phyloP scores from a whole-genome alignment of 1,139 yeast species.

The Ashbya aceris region DNA sequence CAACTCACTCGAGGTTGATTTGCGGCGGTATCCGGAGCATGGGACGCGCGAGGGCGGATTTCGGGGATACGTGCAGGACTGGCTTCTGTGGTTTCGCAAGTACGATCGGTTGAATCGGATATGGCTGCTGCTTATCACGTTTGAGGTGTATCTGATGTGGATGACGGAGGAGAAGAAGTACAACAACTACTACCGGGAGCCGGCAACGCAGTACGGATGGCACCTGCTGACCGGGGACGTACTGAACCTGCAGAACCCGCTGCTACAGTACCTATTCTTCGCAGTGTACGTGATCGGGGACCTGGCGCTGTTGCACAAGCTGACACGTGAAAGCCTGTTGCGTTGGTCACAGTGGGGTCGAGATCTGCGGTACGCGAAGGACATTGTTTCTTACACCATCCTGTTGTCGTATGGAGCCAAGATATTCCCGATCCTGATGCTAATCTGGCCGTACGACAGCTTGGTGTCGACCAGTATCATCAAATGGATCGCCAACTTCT shows the following conservation, averaged over 20 bases:
- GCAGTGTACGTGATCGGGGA: conserved; percentile 54
- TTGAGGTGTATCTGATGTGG: conserved; percentile 89
- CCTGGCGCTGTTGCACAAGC: conserved; percentile 43
- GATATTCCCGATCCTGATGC: conserved; percentile 84
- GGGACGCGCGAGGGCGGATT: conserved; percentile 2
- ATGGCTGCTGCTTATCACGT: conserved; percentile 58
- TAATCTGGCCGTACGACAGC: conserved; percentile 93
- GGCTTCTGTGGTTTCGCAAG: conserved; percentile 19
- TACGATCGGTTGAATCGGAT: conserved; percentile 37
- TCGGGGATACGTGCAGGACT: conserved; percentile 1
- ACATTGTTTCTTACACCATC: conserved; percentile 51
- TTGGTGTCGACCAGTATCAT: conserved; percentile 55
- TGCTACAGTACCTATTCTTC: conserved; percentile 59
- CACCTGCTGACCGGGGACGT: conserved; percentile 31
- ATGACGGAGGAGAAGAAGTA: conserved; percentile 68
- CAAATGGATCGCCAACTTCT: conserved; percentile 51
- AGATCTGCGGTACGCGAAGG: conserved; percentile 15
- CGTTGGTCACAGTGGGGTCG: conserved; percentile 37
- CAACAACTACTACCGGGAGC: background rate
- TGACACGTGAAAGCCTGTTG: conserved; percentile 38
- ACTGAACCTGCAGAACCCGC: conserved; percentile 35
- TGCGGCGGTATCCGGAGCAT: conserved; percentile 12
- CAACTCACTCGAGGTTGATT: conserved; percentile 43
- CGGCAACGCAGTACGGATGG: background rate
- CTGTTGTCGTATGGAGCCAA: conserved; percentile 70